Evolutionary conservation across 208 protist genomes (phyloP).

Genomic region (Crithidia sp.): DNA sequence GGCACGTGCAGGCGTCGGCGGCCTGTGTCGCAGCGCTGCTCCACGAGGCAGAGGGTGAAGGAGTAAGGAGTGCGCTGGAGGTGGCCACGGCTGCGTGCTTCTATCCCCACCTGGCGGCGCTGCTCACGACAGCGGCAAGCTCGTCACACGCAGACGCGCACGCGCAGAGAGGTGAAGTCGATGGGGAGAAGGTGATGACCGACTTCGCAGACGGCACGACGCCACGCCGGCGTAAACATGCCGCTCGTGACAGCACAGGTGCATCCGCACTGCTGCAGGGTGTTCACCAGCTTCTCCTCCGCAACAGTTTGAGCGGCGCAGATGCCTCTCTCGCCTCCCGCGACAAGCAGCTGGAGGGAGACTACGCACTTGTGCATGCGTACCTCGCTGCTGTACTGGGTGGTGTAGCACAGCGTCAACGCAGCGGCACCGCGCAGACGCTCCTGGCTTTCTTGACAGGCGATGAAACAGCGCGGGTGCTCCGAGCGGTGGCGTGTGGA

Average conservation of each 20-base stretch:
- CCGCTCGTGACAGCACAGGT: background rate
- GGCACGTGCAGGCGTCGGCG: background rate
- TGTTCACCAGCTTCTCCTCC: background rate
- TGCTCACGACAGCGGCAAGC: background rate
- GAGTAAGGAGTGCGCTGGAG: background rate
- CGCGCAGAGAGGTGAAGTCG: background rate
- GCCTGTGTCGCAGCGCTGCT: background rate
- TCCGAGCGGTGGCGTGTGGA: background rate
- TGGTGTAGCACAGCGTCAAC: conserved; percentile 2
- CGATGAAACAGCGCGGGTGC: background rate
- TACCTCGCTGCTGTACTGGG: conserved; percentile 19
- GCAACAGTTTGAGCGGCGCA: background rate
- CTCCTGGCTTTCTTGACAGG: conserved; percentile 11
- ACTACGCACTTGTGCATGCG: conserved; percentile 5
- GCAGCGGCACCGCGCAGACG: background rate
- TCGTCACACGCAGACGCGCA: background rate
- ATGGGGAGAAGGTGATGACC: conserved; percentile 7
- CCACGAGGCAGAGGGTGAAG: background rate
- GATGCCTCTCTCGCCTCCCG: background rate
- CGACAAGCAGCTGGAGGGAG: background rate
- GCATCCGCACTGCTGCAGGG: background rate
- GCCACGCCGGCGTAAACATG: background rate
- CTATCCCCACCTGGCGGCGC: conserved; percentile 17
- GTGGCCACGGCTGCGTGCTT: conserved; percentile 24
- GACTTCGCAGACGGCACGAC: background rate